phyloP scores from a whole-genome alignment of 495 filamentous ascomycete species.

The Filosporella fistucella region DNA sequence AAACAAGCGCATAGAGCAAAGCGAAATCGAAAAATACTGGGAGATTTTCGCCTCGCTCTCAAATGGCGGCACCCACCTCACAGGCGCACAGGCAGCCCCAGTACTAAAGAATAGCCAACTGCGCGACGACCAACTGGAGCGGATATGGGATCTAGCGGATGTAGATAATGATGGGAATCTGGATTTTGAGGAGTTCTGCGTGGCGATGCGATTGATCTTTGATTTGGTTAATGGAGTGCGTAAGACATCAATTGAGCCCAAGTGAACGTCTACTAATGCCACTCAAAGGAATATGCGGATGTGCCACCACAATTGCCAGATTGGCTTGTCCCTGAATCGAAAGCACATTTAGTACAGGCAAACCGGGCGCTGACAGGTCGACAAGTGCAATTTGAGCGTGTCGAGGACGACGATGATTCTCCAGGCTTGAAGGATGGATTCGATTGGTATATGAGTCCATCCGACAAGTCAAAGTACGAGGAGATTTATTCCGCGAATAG shows the following conservation, averaged over 20 bases:
- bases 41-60: constrained; percentile 91
- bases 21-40: constrained; percentile 98
- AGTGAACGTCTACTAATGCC: too few species aligned
- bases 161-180: constrained; percentile 94
- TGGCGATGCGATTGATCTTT: constrained; percentile 96
- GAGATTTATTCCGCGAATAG: constrained; percentile 90
- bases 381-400: constrained; percentile 74
- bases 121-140: constrained; percentile 89
- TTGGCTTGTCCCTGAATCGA: constrained; percentile 95
- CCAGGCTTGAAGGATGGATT: constrained; percentile 90
- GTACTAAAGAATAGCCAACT: constrained; percentile 95
- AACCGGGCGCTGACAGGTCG: constrained; percentile 72
- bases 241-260: background rate
- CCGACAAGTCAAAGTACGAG: constrained; percentile 88
- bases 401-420: constrained; percentile 70
- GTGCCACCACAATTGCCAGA: constrained; percentile 82
- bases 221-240: constrained; percentile 92
- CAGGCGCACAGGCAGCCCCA: constrained; percentile 84
- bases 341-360: constrained; percentile 92
- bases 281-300: constrained; percentile 87
- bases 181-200: constrained; percentile 99
- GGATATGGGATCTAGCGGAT: constrained; percentile 96
- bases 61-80: constrained; percentile 78
- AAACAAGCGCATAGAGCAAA: constrained; percentile 80
- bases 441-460: constrained; percentile 98